Percentiles rank a stretch among this genome's conserved stretches.
These are phyloP conservation scores for Platanus orientalis DNA, from an alignment of 164 flowering plant species.

Conservation along the genomic window DNA sequence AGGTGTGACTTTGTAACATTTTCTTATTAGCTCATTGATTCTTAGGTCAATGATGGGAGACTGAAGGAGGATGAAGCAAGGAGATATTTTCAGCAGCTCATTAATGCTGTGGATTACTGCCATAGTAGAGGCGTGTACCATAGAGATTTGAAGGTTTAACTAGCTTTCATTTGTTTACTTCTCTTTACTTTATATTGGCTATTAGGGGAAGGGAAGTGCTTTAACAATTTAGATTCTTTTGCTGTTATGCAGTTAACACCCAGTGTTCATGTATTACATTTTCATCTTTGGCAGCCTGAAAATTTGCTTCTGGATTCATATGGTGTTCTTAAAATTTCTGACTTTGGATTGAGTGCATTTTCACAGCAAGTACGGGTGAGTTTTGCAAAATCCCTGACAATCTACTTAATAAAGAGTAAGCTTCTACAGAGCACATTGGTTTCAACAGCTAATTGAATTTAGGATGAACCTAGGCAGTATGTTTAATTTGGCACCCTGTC, in stretches of 20 bases:
- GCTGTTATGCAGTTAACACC: background rate
- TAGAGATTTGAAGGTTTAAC: slow-evolving; percentile 74
- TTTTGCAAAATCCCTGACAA: background rate
- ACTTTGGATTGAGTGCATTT: slow-evolving; percentile 68
- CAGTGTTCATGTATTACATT: background rate
- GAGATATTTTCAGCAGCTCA: too few species aligned
- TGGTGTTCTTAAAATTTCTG: slow-evolving; percentile 60
- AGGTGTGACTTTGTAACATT: background rate
- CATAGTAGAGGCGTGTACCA: slow-evolving; percentile 90
- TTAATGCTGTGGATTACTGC: slow-evolving; percentile 88
- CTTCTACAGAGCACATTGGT: too few species aligned
- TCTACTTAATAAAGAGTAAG: too few species aligned
- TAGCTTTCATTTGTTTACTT: background rate
- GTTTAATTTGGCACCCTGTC: too few species aligned
- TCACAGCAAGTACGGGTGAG: slow-evolving; percentile 55
- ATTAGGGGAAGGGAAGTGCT: too few species aligned
- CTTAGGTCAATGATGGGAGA: slow-evolving; percentile 62
- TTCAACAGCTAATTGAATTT: too few species aligned
- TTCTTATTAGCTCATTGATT: slow-evolving; percentile 10
- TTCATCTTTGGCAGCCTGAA: slow-evolving; percentile 46
- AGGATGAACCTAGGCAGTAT: too few species aligned
- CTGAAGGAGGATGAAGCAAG: slow-evolving; percentile 81
- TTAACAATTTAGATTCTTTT: background rate
- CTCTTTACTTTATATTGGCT: background rate
- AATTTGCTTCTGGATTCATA: slow-evolving; percentile 53